These are phyloP conservation scores for Microcyclosporella mali DNA, from an alignment of 2,329 filamentous ascomycete genomes.

Conservation along the genomic window DNA sequence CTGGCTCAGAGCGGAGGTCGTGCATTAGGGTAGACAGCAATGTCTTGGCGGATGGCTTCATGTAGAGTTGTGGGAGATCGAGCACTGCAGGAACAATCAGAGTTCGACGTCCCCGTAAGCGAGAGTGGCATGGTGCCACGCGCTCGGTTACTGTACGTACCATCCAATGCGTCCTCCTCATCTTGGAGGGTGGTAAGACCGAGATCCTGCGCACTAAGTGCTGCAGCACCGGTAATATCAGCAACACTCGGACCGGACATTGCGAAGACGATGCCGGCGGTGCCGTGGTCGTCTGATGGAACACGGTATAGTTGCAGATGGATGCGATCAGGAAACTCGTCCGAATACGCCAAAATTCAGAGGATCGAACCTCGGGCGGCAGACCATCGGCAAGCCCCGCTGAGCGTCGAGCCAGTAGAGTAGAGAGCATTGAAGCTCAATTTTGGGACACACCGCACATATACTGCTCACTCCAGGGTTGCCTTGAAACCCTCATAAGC, in stretches of 20 bases:
- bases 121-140: too few species aligned
- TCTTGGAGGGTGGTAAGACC: slow-evolving; percentile 7
- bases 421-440: background rate
- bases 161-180: slow-evolving; percentile 28
- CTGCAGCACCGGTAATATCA: slow-evolving; percentile 3
- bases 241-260: background rate
- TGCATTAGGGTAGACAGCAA: slow-evolving; percentile 59
- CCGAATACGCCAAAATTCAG: background rate
- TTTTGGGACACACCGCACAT: background rate
- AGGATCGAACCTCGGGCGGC: background rate
- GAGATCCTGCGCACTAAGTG: slow-evolving; percentile 9
- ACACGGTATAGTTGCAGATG: background rate
- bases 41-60: slow-evolving; percentile 60
- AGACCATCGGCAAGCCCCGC: background rate
- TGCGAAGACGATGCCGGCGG: too few species aligned
- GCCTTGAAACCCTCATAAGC: slow-evolving; percentile 92
- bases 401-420: background rate
- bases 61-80: slow-evolving; percentile 78
- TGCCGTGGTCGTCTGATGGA: slow-evolving; percentile 1
- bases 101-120: too few species aligned
- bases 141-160: slow-evolving; percentile 14
- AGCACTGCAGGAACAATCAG: slow-evolving; percentile 43
- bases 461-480: slow-evolving; percentile 48
- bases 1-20: slow-evolving; percentile 60
- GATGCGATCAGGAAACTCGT: background rate